These are phyloP conservation scores for Cladophialophora carrionii DNA, from an alignment of 2,329 filamentous ascomycete species.

Conservation along the genomic window DNA sequence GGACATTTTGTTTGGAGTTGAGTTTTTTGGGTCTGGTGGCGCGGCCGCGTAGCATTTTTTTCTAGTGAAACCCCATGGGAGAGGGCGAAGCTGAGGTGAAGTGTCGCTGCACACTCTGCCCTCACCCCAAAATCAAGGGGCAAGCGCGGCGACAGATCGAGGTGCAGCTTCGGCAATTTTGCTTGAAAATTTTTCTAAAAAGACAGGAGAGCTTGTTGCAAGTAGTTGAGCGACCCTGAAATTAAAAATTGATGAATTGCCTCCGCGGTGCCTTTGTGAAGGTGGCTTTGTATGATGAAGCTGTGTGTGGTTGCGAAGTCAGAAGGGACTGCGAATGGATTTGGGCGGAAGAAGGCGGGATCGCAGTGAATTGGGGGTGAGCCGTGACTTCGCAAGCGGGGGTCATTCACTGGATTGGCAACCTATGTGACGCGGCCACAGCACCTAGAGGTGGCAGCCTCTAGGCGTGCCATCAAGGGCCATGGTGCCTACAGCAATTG, in stretches of 20 bases:
- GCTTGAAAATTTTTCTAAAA: neutral
- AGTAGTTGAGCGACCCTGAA: neutral
- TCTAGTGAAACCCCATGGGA: slow-evolving; percentile 25
- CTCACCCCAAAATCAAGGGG: slow-evolving; percentile 1
- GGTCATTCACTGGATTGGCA: slow-evolving; percentile 1
- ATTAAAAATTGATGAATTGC: slow-evolving; percentile 4
- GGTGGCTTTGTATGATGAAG: slow-evolving; percentile 1
- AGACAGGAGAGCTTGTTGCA: neutral
- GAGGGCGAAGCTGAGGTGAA: slow-evolving; percentile 14
- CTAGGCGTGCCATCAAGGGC: neutral
- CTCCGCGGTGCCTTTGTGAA: neutral
- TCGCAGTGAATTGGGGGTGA: neutral
- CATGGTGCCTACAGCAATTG: neutral
- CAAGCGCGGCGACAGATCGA: slow-evolving; percentile 1
- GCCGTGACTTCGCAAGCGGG: slow-evolving; percentile 2
- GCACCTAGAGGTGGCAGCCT: neutral
- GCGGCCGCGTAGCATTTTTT: slow-evolving; percentile 41
- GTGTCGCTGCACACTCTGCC: neutral
- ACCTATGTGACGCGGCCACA: neutral
- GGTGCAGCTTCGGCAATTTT: neutral
- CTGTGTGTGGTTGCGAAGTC: neutral
- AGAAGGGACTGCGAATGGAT: neutral
- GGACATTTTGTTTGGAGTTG: slow-evolving; percentile 84
- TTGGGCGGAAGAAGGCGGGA: neutral
- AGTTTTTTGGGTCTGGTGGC: slow-evolving; percentile 68